phyloP scores from a whole-genome alignment of 2,329 filamentous ascomycete species.

The Pleoardoris graminearum region DNA sequence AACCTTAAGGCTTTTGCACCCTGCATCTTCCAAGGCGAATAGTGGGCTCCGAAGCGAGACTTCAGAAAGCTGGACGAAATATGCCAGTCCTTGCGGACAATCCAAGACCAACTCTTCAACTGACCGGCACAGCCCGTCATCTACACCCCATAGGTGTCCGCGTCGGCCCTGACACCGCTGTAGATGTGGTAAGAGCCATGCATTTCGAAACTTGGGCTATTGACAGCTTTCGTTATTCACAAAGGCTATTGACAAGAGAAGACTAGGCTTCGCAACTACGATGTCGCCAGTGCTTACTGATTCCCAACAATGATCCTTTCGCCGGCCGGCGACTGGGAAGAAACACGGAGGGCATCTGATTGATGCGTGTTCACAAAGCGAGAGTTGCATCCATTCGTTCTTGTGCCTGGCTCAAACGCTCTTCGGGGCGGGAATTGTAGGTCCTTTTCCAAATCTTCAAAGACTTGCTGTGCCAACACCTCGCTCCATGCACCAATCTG shows the following conservation, averaged over 20 bases:
- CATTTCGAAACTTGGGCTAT: neutral
- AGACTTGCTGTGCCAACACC: neutral
- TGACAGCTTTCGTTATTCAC: neutral
- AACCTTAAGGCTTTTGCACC: neutral
- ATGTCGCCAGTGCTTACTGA: slow-evolving; percentile 1
- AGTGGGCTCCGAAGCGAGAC: neutral
- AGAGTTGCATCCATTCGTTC: neutral
- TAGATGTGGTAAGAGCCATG: slow-evolving; percentile 8
- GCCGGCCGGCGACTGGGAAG: neutral
- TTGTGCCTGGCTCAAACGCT: neutral
- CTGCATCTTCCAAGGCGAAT: neutral
- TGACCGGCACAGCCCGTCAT: neutral
- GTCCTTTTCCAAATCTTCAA: slow-evolving; percentile 2
- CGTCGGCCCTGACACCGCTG: neutral
- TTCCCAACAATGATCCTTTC: neutral
- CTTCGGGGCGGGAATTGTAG: neutral
- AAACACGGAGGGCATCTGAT: slow-evolving; percentile 7
- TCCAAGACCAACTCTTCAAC: neutral
- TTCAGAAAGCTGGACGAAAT: slow-evolving; percentile 6
- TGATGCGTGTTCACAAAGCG: neutral
- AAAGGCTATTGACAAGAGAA: slow-evolving; percentile 4
- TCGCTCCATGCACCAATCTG: neutral
- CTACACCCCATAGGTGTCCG: neutral
- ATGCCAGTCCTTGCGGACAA: neutral
- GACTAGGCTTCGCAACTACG: neutral